Base-by-base conservation (phyloP, 805 yeast species). In the Candida tibetensis region DNA sequence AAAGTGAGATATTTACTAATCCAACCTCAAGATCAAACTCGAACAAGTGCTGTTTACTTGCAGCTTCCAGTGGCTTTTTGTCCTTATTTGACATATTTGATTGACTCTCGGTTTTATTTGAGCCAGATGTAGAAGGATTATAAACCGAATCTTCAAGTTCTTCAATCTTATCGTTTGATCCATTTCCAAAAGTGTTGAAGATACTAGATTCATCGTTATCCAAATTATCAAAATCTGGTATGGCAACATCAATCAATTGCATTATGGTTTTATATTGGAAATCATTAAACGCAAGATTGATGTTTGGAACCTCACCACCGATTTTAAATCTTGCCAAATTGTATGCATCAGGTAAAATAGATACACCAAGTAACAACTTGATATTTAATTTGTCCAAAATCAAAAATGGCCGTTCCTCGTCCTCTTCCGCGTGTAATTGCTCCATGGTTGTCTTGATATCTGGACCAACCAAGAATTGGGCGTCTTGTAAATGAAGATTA, bases 391-490 rank as follows among this genome's bases (percentile, higher is more conserved):
- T 81, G 48, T 87, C 95, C 39, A 93, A 69, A 39, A 93, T 79
- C 42, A 81, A 71, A 3, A 84, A 76, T 0, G 78, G 70, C 43
- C 72, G 71, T 14, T 62, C 50, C 4, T 57, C 61, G 2, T 58
- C 62, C 17, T 60, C 64, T 12, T 46, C 48, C 10, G 7, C 9
- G 45, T 82, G 85, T 13, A 89, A 60, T 48, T 85, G 87, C 33
- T 76, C 78, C 66, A 90, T 79, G 0, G 96, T 84, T 0, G 85
- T 76, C 48, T 82, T 77, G 37, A 89, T 82, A 44, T 80, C 77
- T 0, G 95, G 82, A 0, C 97, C 99, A 32, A 93, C 81, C 38
- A 93, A 65, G 23, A 91, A 76, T 55, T 91, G 96, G 0, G 97
- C 89, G 57, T 91, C 93, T 41, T 85, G 83, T 4, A 93, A 67